Conservation (phyloP, 1,284 basidiomycete species). For the Mycena citricolor region DNA sequence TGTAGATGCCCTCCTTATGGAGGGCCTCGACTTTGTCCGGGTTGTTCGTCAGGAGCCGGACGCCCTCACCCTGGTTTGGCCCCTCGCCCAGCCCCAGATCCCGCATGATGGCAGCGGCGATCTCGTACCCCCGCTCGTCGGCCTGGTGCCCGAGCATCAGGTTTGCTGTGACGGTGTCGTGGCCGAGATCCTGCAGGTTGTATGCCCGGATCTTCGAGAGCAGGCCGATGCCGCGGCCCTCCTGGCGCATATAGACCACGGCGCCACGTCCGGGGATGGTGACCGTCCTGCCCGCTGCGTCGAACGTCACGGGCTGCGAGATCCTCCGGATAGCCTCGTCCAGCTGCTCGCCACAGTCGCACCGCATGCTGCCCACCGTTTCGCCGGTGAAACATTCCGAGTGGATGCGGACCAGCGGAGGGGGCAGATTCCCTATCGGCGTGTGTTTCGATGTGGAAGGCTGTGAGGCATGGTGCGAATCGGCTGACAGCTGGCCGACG, state of each 20-base stretch:
- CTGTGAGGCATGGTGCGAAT: slow-evolving; percentile 47
- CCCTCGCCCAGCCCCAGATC: slow-evolving; percentile 77
- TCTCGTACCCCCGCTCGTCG: slow-evolving; percentile 91
- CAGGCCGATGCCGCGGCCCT: slow-evolving; percentile 97
- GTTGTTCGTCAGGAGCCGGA: slow-evolving; percentile 94
- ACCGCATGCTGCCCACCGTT: slow-evolving; percentile 97
- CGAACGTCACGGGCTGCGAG: slow-evolving; percentile 65
- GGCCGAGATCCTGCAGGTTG: slow-evolving; percentile 96
- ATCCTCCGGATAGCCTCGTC: slow-evolving; percentile 96
- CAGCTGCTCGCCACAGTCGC: slow-evolving; percentile 98
- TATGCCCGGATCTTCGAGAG: slow-evolving; percentile 97
- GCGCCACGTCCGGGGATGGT: slow-evolving; percentile 85
- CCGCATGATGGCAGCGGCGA: slow-evolving; percentile 87
- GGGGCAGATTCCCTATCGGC: slow-evolving; percentile 44
- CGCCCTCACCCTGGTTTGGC: slow-evolving; percentile 47
- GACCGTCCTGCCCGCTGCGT: slow-evolving; percentile 32
- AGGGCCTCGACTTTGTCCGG: slow-evolving; percentile 95
- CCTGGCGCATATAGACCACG: slow-evolving; percentile 95
- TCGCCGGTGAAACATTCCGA: slow-evolving; percentile 95
- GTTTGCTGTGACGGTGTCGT: slow-evolving; percentile 98
- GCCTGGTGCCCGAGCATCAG: slow-evolving; percentile 93
- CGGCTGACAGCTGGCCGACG: slow-evolving; percentile 74
- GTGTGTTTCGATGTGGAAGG: slow-evolving; percentile 17
- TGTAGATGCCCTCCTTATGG: slow-evolving; percentile 77
- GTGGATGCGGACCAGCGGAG: slow-evolving; percentile 93